Percentiles rank a stretch among this genome's conserved stretches.
Conservation (phyloP, 192 early-diverging fungal genomes). For the Podila minutissima region DNA sequence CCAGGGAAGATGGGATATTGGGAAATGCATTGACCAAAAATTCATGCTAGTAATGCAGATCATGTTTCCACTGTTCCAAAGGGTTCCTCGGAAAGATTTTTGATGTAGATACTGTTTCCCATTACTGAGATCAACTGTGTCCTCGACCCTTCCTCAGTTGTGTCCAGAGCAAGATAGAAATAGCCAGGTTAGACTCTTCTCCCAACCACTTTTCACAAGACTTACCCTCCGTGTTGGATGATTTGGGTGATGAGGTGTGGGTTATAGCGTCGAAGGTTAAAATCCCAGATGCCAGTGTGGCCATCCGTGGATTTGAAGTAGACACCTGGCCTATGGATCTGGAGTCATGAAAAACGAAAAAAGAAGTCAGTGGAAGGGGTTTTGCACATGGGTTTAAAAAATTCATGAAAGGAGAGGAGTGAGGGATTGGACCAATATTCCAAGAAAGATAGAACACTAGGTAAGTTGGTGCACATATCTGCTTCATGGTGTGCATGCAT, state of each 20-base stretch:
- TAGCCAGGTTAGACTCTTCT: neutral
- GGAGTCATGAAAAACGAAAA: neutral
- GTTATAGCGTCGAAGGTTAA: constrained; percentile 85
- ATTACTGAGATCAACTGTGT: too few relatives aligned
- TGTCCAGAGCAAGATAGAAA: neutral
- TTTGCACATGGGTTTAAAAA: neutral
- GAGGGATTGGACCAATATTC: neutral
- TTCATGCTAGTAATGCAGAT: too few relatives aligned
- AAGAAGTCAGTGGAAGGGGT: neutral
- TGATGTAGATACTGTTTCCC: too few relatives aligned
- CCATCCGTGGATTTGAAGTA: constrained; percentile 98
- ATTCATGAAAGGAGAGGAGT: neutral
- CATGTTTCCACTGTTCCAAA: too few relatives aligned
- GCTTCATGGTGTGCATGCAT: neutral
- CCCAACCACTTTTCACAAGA: neutral
- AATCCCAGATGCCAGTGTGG: constrained; percentile 86
- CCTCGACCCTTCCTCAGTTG: too few relatives aligned
- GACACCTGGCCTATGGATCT: constrained; percentile 63
- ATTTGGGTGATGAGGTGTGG: constrained; percentile 74
- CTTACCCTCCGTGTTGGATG: constrained; percentile 63
- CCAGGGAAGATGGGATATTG: neutral
- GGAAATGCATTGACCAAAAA: neutral
- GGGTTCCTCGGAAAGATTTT: too few relatives aligned
- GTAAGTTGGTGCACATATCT: too few relatives aligned
- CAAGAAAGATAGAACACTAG: neutral